Evolutionary conservation across 345 rosid genomes (phyloP), one percentile per base, ranked within the genome.

Genomic region (Abelmoschus esculentus): DNA sequence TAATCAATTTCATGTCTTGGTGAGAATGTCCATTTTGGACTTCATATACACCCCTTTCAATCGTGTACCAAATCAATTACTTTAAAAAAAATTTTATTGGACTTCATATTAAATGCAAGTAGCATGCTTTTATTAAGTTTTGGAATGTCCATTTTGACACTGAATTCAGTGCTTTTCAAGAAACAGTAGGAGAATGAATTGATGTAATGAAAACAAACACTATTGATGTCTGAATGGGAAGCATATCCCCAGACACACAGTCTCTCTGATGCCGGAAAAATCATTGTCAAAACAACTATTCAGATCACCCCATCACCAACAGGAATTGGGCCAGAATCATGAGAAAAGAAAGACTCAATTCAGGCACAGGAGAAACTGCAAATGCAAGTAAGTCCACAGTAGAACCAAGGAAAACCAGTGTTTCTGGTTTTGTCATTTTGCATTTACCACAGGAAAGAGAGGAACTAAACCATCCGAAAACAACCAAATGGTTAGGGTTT

Each of bases 341-440:
- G 57, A 8, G 8, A 28, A 28, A 26, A 3, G 53, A 49, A 6
- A 40, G 44, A 42, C 7, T 3, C n/a, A 42, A 42, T 15, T 32
- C 22, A n/a, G 22, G 55, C 29, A 46, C 19, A 49, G 14, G 7
- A 55, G 11, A 69, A 47, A 12, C n/a, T 3, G 15, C 12, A 42
- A 12, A 49, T 49, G 13, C 46, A 12, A 18, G 11, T 14, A 53
- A 49, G 28, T 36, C 22, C 62, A 72, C 26, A 22, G 26, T 22
- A 22, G 69, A 75, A 69, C 72, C 59, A 79, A 74, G 83, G 79
- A 80, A 83, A 71, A 60, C 73, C 76, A 77, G 76, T 80, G 84
- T 75, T 84, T 72, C 56, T 11, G 78, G 83, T 84, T 84, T 14
- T 86, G 92, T 87, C 96, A 80, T 81, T 66, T 87, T 82, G 85